Evolutionary conservation across 73 alveolate genomes (phyloP).

Genomic region (Effrenium voratum): DNA sequence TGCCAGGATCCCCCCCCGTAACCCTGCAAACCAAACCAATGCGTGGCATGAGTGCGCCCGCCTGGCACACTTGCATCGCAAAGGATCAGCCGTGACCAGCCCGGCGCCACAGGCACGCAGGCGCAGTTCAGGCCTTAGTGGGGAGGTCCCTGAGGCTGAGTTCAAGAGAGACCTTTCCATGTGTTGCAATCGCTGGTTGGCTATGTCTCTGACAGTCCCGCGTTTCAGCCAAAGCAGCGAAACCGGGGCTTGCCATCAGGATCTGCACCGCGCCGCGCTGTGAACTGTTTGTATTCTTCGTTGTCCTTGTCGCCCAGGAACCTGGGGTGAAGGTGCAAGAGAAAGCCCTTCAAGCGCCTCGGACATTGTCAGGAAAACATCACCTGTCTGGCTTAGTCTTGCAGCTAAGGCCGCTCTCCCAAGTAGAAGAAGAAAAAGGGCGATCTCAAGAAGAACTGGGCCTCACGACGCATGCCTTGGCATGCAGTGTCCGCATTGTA

Average conservation of each 20-base stretch:
- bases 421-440: slow-evolving; percentile 87
- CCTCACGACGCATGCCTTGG: slow-evolving; percentile 90
- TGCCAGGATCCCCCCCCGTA: too few relatives aligned
- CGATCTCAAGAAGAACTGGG: slow-evolving; percentile 76
- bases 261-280: slow-evolving; percentile 25
- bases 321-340: background rate
- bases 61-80: slow-evolving; percentile 41
- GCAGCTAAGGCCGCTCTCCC: slow-evolving; percentile 38
- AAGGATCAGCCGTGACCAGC: slow-evolving; percentile 91
- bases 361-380: too few relatives aligned
- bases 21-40: too few relatives aligned
- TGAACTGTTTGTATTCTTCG: slow-evolving; percentile 34
- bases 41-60: too few relatives aligned
- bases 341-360: background rate
- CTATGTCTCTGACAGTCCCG: background rate
- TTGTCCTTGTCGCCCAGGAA: slow-evolving; percentile 21
- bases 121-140: slow-evolving; percentile 47
- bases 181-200: background rate
- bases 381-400: background rate
- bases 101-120: slow-evolving; percentile 84
- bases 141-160: background rate
- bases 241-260: slow-evolving; percentile 71
- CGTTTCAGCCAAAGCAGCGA: background rate
- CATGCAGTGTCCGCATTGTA: too few relatives aligned
- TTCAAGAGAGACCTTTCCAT: background rate